Conservation (phyloP, 164 flowering plant species). For the Warburgia ugandensis region DNA sequence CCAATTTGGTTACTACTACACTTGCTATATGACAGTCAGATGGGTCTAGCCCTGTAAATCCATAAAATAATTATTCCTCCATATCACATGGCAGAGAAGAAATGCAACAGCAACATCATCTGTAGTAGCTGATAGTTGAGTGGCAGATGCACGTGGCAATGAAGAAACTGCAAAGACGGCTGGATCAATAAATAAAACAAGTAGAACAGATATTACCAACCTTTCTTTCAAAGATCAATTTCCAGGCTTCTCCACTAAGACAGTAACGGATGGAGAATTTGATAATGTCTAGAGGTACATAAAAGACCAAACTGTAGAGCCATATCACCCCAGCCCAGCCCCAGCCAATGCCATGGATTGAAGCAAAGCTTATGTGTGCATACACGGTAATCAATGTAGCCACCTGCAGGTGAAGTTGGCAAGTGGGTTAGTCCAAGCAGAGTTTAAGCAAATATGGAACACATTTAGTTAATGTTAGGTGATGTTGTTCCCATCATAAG, state of each 20-base stretch:
- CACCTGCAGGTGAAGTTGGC: conserved; percentile 26
- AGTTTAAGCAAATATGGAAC: neutral
- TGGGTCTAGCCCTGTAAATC: too few relatives aligned
- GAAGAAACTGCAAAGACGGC: neutral
- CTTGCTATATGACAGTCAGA: too few relatives aligned
- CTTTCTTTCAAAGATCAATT: conserved; percentile 71
- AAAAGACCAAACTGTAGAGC: conserved; percentile 67
- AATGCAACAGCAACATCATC: too few relatives aligned
- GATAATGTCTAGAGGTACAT: conserved; percentile 66
- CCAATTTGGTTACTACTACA: too few relatives aligned
- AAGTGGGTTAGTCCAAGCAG: neutral
- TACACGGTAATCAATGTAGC: conserved; percentile 80
- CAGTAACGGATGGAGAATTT: conserved; percentile 68
- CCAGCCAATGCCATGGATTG: conserved; percentile 76
- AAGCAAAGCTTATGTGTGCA: conserved; percentile 64
- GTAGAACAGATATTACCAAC: conserved; percentile 20
- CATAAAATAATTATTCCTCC: too few relatives aligned
- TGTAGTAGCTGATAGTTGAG: neutral
- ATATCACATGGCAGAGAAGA: too few relatives aligned
- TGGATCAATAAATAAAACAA: neutral
- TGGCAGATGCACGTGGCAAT: too few relatives aligned
- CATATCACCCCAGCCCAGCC: conserved; percentile 88
- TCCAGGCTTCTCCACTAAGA: conserved; percentile 83
- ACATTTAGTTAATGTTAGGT: neutral
- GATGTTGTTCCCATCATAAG: neutral